Conservation (phyloP, 345 rosid species). For the Citrus medica region DNA sequence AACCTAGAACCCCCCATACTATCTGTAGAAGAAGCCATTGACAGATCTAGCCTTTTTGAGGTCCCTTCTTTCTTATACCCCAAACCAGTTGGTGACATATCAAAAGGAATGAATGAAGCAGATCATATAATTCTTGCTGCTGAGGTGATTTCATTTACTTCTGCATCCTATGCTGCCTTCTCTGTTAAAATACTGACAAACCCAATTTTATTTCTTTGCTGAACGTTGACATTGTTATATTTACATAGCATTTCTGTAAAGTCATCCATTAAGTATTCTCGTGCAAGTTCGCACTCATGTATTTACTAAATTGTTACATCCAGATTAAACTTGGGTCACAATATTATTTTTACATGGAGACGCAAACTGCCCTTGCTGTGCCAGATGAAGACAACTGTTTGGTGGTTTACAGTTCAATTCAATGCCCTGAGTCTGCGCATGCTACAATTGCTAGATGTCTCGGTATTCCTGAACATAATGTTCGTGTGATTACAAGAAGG, state of each 20-base stretch:
- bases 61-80: slow-evolving; percentile 58
- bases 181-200: background rate
- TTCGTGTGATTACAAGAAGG: slow-evolving; percentile 84
- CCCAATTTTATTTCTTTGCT: background rate
- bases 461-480: slow-evolving; percentile 72
- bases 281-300: background rate
- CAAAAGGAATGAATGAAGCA: slow-evolving; percentile 79
- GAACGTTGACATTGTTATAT: background rate
- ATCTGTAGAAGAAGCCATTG: slow-evolving; percentile 73
- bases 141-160: slow-evolving; percentile 38
- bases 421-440: slow-evolving; percentile 68
- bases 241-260: background rate
- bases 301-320: background rate
- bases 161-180: background rate
- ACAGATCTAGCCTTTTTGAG: slow-evolving; percentile 67
- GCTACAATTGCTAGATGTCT: slow-evolving; percentile 67
- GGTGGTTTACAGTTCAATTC: slow-evolving; percentile 66
- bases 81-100: slow-evolving; percentile 56
- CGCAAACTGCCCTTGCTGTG: slow-evolving; percentile 79
- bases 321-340: slow-evolving; percentile 82
- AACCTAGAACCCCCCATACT: slow-evolving; percentile 61
- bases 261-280: background rate
- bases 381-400: slow-evolving; percentile 90
- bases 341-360: slow-evolving; percentile 90
- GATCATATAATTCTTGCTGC: slow-evolving; percentile 64